Evolutionary conservation across 2,329 filamentous ascomycete species (phyloP).

Genomic region (Davidsoniella virescens): DNA sequence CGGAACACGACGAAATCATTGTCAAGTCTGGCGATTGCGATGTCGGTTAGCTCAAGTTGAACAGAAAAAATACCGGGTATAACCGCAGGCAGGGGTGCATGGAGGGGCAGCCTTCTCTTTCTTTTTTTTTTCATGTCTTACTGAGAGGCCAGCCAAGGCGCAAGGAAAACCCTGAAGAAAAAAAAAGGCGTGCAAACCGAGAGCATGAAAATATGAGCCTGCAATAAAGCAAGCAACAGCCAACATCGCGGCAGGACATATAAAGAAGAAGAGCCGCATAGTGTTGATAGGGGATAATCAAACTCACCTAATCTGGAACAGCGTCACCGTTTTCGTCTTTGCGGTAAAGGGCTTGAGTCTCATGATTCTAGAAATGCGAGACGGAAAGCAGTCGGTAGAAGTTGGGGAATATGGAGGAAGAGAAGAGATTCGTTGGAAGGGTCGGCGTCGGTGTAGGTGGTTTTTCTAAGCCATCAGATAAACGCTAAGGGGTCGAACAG

Average conservation of each 20-base stretch:
- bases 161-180: background rate
- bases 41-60: background rate
- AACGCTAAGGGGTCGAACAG: background rate
- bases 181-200: background rate
- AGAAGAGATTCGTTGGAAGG: background rate
- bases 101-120: background rate
- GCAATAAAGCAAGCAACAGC: background rate
- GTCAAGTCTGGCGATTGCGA: conserved; percentile 41
- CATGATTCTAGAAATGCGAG: conserved; percentile 3
- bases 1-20: conserved; percentile 67
- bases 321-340: conserved; percentile 12
- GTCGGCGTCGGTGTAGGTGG: background rate
- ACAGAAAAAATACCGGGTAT: background rate
- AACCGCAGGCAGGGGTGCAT: background rate
- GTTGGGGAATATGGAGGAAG: background rate
- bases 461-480: background rate
- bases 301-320: conserved; percentile 12
- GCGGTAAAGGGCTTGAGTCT: conserved; percentile 13
- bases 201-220: background rate
- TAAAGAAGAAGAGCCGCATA: background rate
- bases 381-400: background rate
- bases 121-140: background rate
- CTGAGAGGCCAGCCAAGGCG: background rate
- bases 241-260: background rate
- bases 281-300: background rate